Conservation (phyloP, 768 basidiomycete species). For the Boletus subcaerulescens region DNA sequence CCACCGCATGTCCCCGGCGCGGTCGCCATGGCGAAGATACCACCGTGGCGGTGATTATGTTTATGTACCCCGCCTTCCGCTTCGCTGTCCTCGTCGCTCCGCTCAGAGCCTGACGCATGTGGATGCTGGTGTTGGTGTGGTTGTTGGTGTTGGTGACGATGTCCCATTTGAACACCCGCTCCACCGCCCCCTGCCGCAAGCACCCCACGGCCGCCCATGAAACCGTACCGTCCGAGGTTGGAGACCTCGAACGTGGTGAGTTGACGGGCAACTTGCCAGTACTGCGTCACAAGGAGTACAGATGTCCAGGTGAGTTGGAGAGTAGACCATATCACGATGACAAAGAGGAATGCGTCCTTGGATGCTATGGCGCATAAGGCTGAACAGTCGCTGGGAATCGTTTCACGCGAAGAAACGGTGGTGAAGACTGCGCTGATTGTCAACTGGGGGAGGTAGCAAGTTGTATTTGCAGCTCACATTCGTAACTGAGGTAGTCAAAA, state of each 20-base stretch:
- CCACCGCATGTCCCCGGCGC: slow-evolving; percentile 35
- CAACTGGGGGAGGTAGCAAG: background rate
- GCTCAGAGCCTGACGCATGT: slow-evolving; percentile 36
- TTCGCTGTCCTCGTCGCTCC: slow-evolving; percentile 44
- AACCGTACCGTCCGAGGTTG: slow-evolving; percentile 93
- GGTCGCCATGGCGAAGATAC: slow-evolving; percentile 32
- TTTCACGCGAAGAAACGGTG: slow-evolving; percentile 25
- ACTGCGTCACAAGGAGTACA: slow-evolving; percentile 80
- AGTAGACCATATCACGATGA: slow-evolving; percentile 80
- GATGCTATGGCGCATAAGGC: slow-evolving; percentile 66
- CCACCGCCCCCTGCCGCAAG: slow-evolving; percentile 54
- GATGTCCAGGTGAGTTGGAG: slow-evolving; percentile 95
- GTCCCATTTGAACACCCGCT: slow-evolving; percentile 73
- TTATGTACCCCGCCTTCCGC: slow-evolving; percentile 33
- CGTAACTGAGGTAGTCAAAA: slow-evolving; percentile 83
- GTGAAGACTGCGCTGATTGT: slow-evolving; percentile 50
- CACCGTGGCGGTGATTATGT: slow-evolving; percentile 46
- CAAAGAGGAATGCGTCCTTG: slow-evolving; percentile 80
- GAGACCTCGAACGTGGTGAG: slow-evolving; percentile 96
- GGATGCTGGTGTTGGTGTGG: slow-evolving; percentile 12
- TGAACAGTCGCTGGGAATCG: slow-evolving; percentile 18
- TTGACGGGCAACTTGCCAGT: slow-evolving; percentile 90
- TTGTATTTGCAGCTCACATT: slow-evolving; percentile 53
- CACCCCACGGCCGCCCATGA: slow-evolving; percentile 90
- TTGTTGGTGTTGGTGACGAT: slow-evolving; percentile 45